Evolutionary conservation across 1,284 basidiomycete species (phyloP).

Genomic region (Melampsora medusae): DNA sequence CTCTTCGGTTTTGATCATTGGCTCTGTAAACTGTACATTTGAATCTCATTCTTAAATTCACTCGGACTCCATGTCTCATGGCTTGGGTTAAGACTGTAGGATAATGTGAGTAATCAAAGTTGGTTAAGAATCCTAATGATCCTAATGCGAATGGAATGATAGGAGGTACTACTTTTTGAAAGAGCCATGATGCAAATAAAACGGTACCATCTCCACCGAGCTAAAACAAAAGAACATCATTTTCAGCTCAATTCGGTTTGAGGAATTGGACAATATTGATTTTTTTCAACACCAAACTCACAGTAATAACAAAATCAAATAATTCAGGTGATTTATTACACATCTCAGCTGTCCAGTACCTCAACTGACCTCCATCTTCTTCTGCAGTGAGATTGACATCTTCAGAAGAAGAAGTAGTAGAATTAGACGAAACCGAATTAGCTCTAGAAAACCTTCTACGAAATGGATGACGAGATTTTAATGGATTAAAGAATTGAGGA

Average conservation of each 20-base stretch:
- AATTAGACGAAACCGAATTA: slow-evolving; percentile 23
- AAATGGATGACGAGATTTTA: slow-evolving; percentile 46
- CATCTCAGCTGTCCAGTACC: slow-evolving; percentile 98
- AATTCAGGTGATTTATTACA: slow-evolving; percentile 85
- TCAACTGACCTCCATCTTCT: slow-evolving; percentile 77
- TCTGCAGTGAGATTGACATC: slow-evolving; percentile 59
- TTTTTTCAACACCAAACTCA: slow-evolving; percentile 52
- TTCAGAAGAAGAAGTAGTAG: slow-evolving; percentile 2
- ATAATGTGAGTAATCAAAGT: slow-evolving; percentile 91
- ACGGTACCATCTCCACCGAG: slow-evolving; percentile 94
- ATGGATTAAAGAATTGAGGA: slow-evolving; percentile 81
- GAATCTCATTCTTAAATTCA: slow-evolving; percentile 98
- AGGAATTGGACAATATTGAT: not conserved
- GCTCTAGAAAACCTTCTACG: slow-evolving; percentile 24
- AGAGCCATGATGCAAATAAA: slow-evolving; percentile 98
- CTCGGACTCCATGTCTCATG: slow-evolving; percentile 88
- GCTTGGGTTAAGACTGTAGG: slow-evolving; percentile 81
- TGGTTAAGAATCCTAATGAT: slow-evolving; percentile 95
- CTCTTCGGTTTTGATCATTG: slow-evolving; percentile 58
- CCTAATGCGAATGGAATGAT: slow-evolving; percentile 97
- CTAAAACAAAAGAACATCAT: slow-evolving; percentile 3
- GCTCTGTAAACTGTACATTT: slow-evolving; percentile 96
- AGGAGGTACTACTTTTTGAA: slow-evolving; percentile 95
- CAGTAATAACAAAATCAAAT: slow-evolving; percentile 97
- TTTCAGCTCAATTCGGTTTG: not conserved